These are phyloP conservation scores for Fonsecaea erecta DNA, from an alignment of 2,329 filamentous ascomycete species.

Conservation along the genomic window DNA sequence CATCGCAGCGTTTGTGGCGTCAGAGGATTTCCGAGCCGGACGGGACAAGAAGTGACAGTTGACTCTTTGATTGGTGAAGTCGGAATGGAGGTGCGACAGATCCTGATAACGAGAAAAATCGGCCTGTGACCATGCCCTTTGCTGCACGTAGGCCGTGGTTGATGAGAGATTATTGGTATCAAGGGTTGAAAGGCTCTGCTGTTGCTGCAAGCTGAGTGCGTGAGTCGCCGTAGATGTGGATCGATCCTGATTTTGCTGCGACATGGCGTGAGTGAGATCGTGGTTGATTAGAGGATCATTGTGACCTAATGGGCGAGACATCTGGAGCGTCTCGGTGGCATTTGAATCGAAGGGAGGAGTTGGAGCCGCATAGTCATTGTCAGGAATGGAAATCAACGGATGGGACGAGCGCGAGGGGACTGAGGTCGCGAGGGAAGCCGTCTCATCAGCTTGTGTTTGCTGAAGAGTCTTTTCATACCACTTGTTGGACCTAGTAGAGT, in stretches of 20 bases:
- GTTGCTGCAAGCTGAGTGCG: neutral
- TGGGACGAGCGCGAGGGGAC: neutral
- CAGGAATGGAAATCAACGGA: neutral
- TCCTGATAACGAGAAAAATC: conserved; percentile 10
- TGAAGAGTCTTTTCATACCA: conserved; percentile 42
- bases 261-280: neutral
- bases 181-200: neutral
- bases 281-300: neutral
- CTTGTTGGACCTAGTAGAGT: conserved; percentile 41
- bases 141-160: conserved; percentile 8
- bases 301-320: conserved; percentile 12
- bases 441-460: conserved; percentile 6
- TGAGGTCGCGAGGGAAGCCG: conserved; percentile 4
- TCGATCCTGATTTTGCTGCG: conserved; percentile 2
- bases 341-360: neutral
- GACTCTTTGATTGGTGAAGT: conserved; percentile 6
- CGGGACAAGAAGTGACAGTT: neutral
- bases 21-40: neutral
- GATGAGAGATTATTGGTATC: conserved; percentile 2
- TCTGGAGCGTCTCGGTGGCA: neutral
- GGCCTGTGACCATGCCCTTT: conserved; percentile 19
- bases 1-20: neutral
- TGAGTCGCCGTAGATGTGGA: conserved; percentile 4
- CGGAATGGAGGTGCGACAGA: neutral
- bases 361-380: conserved; percentile 10